Percentiles rank a stretch among this genome's conserved stretches.
phyloP scores from a whole-genome alignment of 345 rosid species.

The Erodium maritimum region DNA sequence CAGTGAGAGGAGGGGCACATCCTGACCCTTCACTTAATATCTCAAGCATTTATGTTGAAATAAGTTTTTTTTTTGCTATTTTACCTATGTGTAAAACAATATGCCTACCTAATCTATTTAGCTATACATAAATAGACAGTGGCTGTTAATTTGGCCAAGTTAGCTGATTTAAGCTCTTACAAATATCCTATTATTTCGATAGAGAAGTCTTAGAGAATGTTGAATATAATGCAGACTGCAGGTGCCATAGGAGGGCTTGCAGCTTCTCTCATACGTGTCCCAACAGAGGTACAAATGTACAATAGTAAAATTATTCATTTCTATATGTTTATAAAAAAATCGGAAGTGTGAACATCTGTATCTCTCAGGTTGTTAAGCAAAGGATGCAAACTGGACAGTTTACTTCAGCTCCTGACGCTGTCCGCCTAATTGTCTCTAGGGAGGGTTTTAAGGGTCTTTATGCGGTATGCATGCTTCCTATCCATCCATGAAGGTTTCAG shows the following conservation, averaged over 20 bases:
- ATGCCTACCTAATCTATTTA: too few relatives aligned
- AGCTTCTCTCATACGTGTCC: conserved; percentile 90
- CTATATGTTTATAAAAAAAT: background rate
- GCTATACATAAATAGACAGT: too few relatives aligned
- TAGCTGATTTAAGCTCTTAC: conserved; percentile 1
- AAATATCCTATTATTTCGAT: too few relatives aligned
- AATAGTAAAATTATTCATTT: background rate
- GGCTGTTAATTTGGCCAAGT: too few relatives aligned
- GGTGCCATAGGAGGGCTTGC: conserved; percentile 93
- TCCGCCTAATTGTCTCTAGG: conserved; percentile 54
- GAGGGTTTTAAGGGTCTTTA: conserved; percentile 87
- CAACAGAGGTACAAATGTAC: conserved; percentile 58
- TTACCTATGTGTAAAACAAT: too few relatives aligned
- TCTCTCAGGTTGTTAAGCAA: conserved; percentile 74
- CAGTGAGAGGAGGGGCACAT: too few relatives aligned
- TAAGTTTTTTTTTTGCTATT: too few relatives aligned
- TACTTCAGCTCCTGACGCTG: conserved; percentile 74
- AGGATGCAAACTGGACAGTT: conserved; percentile 95
- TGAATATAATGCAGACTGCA: conserved; percentile 43
- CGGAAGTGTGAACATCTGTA: conserved; percentile 5
- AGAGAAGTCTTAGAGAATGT: conserved; percentile 7
- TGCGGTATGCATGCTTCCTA: conserved; percentile 42
- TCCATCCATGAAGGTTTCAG: too few relatives aligned
- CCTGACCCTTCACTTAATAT: too few relatives aligned
- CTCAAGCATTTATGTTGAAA: too few relatives aligned